Base-by-base conservation (phyloP, 2,329 filamentous ascomycete species). In the Stagonosporopsis cucurbitacearum region DNA sequence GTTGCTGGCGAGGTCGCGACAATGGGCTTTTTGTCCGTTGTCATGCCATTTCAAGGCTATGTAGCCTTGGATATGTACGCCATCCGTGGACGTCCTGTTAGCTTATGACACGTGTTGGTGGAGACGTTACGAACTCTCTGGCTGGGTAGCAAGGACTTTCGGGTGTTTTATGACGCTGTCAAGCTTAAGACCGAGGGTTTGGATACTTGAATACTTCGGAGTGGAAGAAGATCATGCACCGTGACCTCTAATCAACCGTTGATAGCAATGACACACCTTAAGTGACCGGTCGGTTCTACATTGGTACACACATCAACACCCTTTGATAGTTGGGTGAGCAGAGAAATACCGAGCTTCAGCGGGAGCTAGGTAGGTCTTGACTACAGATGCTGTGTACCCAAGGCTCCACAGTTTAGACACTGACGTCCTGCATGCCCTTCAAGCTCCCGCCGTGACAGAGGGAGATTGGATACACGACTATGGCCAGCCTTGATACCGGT, bases 1-100 rank as follows among this genome's bases (percentile, higher is more conserved):
- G 68, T 72, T 12, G 73, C 72, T n/a, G 76, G 74, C 58, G 72
- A 77, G 57, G 74, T 75, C n/a, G 74, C 75, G 30, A 76, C 72
- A 2, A 54, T 74, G 54, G 66, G 64, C 20, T 68, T 71, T 58
- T 71, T 58, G 51, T 73, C n/a, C 73, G 68, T 9, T 37, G 44
- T 3, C 58, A 66, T 46, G 66, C 60, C 1, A 58, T 75, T 12
- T 64, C 70, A 17, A 57, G 60, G 32, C 71, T 69, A 15, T 60
- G 56, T 30, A 41, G 73, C 20, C 40, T 71, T 8, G 65, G 39
- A 15, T 74, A 68, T 43, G 13, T 74, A 68, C 41, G 58, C 59
- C 1, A 28, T 57, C 5, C 48, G 55, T 15, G 57, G 58, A 13
- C 70, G 70, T 54, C 3, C 57, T 9, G 65, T 70, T 12, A 66